Evolutionary conservation across 768 basidiomycete genomes (phyloP).

Genomic region (Inosperma sp.): DNA sequence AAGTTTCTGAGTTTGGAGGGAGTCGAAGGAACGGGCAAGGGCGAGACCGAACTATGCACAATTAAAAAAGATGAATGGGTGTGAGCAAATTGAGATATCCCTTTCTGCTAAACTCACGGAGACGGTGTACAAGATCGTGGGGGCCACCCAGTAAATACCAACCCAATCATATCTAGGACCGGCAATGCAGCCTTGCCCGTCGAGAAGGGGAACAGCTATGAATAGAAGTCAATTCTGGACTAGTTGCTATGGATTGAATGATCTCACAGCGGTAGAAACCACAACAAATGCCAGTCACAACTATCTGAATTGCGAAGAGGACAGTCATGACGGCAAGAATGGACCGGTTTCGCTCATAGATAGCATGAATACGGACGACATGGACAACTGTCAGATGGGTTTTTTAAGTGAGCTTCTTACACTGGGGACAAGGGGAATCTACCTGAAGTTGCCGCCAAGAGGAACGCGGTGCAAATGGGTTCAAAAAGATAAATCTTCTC

Average conservation of each 20-base stretch:
- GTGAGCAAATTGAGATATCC: too few relatives aligned
- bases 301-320: slow-evolving; percentile 63
- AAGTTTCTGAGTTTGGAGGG: slow-evolving; percentile 53
- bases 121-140: slow-evolving; percentile 65
- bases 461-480: slow-evolving; percentile 76
- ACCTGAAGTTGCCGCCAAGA: slow-evolving; percentile 70
- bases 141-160: slow-evolving; percentile 79
- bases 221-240: slow-evolving; percentile 3
- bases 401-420: not conserved
- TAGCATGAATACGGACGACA: slow-evolving; percentile 73
- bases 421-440: slow-evolving; percentile 10
- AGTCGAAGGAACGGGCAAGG: slow-evolving; percentile 52
- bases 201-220: slow-evolving; percentile 62
- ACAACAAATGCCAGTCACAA: slow-evolving; percentile 68
- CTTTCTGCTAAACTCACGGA: slow-evolving; percentile 43
- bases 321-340: slow-evolving; percentile 53
- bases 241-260: slow-evolving; percentile 3
- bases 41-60: slow-evolving; percentile 52
- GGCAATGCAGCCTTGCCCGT: slow-evolving; percentile 81
- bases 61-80: slow-evolving; percentile 10
- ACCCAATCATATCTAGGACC: slow-evolving; percentile 80
- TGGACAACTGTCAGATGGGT: slow-evolving; percentile 48
- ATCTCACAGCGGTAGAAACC: slow-evolving; percentile 71
- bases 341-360: slow-evolving; percentile 60
- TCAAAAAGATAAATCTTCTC: slow-evolving; percentile 76